Base-by-base conservation (phyloP, 1,139 yeast species). In the Diutina sp. region DNA sequence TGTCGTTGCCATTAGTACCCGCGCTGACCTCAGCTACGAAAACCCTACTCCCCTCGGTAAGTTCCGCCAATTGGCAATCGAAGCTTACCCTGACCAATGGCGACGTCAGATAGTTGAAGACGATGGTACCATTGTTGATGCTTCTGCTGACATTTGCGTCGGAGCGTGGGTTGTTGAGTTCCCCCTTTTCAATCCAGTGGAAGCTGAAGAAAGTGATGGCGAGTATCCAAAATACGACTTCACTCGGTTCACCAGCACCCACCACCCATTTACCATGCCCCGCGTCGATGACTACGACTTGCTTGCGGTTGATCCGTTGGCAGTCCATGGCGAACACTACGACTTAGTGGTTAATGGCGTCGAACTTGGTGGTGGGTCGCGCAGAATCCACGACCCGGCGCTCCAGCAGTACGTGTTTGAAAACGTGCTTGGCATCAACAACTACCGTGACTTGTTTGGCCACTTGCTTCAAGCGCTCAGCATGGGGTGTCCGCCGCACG, bases 401-500 rank as follows among this genome's bases (percentile, higher is more conserved):
- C 73, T 93, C 35, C 99, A 93, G 67, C 76, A 77, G 58, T 88
- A 74, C 66, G 79, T 93, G 2, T 83, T 87, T 63, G 73, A 79
- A 57, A 69, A 79, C 45, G 73, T 87, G 32, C 71, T 87, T 46
- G 67, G 73, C 12, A 83, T 87, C n/a, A 57, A 65, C 0, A 74
- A 88, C 61, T 78, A 87, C 56, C 75, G 84, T 55, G 67, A 69
- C 21, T 72, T 90, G n/a, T 93, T 93, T 73, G 96, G 96, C 0
- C 99, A 95, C 69, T 74, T 93, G 55, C 73, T 95, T 44, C 75
- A 77, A 54, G 97, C 97, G 0, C 80, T 93, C 59, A 81, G 82
- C 52, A 83, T 88, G 72, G 99, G 99, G 1, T 90, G 98, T 66
- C 99, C 99, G 0, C 99, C 99, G 0, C 99, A 93, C 72, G 97